Evolutionary conservation across 73 alveolate species (phyloP).

Genomic region (Paraurostyla sp.): DNA sequence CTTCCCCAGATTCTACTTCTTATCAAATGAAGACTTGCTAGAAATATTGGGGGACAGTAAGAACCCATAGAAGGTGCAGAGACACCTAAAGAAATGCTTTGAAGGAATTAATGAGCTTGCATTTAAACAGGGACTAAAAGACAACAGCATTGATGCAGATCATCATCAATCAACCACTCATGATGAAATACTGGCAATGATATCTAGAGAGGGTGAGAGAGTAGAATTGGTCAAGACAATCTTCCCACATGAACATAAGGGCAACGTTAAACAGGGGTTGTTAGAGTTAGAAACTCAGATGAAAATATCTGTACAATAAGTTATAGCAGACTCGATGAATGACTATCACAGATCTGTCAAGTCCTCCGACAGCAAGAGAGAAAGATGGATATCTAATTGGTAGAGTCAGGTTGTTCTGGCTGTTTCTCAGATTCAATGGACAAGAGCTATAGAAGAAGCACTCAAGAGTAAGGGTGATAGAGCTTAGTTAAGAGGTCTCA

Average conservation of each 20-base stretch:
- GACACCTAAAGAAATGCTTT: conserved; percentile 95
- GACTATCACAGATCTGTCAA: conserved; percentile 70
- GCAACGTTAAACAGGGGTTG: conserved; percentile 94
- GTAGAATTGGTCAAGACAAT: conserved; percentile 83
- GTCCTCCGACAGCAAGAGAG: conserved; percentile 77
- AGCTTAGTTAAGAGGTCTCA: conserved; percentile 77
- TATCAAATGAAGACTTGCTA: conserved; percentile 96
- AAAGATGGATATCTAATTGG: conserved; percentile 83
- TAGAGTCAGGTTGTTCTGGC: conserved; percentile 87
- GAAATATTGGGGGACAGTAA: conserved; percentile 94
- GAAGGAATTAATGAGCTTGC: conserved; percentile 93
- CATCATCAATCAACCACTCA: conserved; percentile 69
- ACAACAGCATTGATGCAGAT: background rate
- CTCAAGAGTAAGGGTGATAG: conserved; percentile 76
- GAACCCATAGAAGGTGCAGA: conserved; percentile 93
- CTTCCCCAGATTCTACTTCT: conserved; percentile 97
- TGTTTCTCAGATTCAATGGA: conserved; percentile 84
- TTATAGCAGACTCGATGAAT: conserved; percentile 72
- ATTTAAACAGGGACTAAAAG: conserved; percentile 70
- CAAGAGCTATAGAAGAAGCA: conserved; percentile 81
- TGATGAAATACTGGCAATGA: conserved; percentile 90
- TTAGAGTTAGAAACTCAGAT: conserved; percentile 90
- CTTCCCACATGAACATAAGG: conserved; percentile 87
- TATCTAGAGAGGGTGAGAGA: conserved; percentile 89
- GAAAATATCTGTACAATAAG: conserved; percentile 82